Base-by-base conservation (phyloP, 1,284 basidiomycete species). In the Meira miltonrushii region DNA sequence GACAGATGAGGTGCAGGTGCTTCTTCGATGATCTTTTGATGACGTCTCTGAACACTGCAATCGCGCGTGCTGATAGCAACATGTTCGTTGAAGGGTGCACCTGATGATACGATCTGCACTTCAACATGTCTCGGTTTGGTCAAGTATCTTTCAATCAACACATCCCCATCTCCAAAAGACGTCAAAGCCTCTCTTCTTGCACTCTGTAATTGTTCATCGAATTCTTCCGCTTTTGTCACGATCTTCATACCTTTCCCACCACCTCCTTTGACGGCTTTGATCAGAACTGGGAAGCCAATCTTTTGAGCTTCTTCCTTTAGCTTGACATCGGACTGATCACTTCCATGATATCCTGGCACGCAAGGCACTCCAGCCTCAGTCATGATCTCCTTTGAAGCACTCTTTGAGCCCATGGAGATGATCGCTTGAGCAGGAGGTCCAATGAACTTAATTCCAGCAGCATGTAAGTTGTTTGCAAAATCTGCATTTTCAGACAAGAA, bases 1-100 rank as follows among this genome's bases (percentile, higher is more conserved):
- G 86, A 84, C 28, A 96, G 80, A 2, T 90, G 89, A 2, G 92
- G 92, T 2, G 92, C 93, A 17, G 93, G 93, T 4, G 92, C 92
- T 84, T 93, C 90, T 78, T 93, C 90, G 60, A 93, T 92, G 62
- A 93, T 91, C 83, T 93, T 95, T 81, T 95, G 92, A 74, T 93
- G 92, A 61, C 92, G 82, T 67, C 93, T 82, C 80, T 96, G 93
- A 11, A 95, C 92, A 0, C 90, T 92, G 75, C 92, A 96, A 75
- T 96, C 92, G 50, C 92, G 83, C 79, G 94, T 92, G 87, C 90
- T 93, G 33, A 95, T 82, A 76, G 17, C 90, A 89, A 37, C 82
- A 79, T 15, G 79, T 82, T 80, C 93, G 91, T 88, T 77, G 93
- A 93, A 7, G 93, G 87, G 78, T 92, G 90, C 11, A 93, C 90